Base-by-base conservation (phyloP, 2,329 filamentous ascomycete species). In the Penicillium sp. region DNA sequence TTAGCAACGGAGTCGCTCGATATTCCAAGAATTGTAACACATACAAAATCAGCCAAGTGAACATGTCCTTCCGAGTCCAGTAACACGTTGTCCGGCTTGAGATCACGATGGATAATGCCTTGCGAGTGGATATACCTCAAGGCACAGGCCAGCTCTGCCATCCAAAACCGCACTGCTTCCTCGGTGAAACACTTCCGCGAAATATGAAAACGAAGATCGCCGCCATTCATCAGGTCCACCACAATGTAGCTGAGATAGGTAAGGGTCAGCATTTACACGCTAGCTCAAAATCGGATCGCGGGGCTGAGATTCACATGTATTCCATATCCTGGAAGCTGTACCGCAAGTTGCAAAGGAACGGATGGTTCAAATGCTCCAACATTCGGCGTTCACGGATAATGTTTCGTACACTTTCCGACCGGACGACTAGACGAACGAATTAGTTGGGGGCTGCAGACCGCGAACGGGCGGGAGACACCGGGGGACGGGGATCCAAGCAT, bases 281-380 rank as follows among this genome's bases (percentile, higher is more conserved):
- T n/a, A 43, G 53, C 40, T 46, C 30, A 40, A 52, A 19, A 22
- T 43, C 19, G 13, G 35, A 40, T 40, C n/a, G 19, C 7, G 19
- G 13, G 16, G 28, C 52, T 37, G 45, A 28, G 22, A 67, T 91
- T 73, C 83, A 97, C 92, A 99, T 90, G 80, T 99, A 99, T 78
- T 99, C 95, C 71, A 98, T 93, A 78, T 99, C 95, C 80, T 99
- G 95, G 76, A 99, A 99, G 80, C 93, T 97, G 81, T 98, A 99
- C 72, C 95, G 91, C 82, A 99, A 82, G 78, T 99, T 99, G 82
- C 94, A 98, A 69, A 99, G 90, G 77, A 98, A 99, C 28, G 94
- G 93, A 74, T 99, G 95, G 76, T 97, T 97, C 71, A 99, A 85
- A 77, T 98, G 93, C 80, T 99, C 93, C 73, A 99, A 86, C 95